These are phyloP conservation scores for Aureobasidium sp. DNA, from an alignment of 2,329 filamentous ascomycete species.

Conservation along the genomic window DNA sequence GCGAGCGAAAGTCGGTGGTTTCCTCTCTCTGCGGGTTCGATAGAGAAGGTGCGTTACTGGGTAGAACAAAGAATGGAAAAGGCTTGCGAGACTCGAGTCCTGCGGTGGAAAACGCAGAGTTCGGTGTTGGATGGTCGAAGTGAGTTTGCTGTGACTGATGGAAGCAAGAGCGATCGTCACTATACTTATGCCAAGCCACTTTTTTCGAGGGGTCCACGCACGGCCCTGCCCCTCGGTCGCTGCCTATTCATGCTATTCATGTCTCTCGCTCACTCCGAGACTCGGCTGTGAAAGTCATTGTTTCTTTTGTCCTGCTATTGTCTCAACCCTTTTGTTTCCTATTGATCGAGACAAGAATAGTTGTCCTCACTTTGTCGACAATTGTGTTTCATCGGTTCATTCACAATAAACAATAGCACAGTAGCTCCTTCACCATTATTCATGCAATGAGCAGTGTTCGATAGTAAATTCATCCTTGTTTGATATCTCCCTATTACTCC, in stretches of 20 bases:
- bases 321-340: background rate
- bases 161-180: conserved; percentile 4
- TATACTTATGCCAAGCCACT: background rate
- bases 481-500: background rate
- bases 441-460: no score
- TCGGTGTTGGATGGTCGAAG: background rate
- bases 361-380: background rate
- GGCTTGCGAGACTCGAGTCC: background rate
- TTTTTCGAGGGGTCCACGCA: background rate
- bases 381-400: background rate
- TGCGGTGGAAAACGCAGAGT: background rate
- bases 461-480: background rate
- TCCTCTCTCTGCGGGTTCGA: background rate
- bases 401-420: background rate
- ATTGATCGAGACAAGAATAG: background rate
- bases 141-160: background rate
- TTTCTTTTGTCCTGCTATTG: background rate
- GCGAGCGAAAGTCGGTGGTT: background rate
- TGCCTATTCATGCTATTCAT: background rate
- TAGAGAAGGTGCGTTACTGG: background rate
- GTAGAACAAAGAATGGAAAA: background rate
- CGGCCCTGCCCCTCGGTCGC: no score
- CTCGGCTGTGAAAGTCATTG: background rate
- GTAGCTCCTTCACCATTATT: background rate
- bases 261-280: background rate